Evolutionary conservation across 177 flowering plant genomes (phyloP).

Genomic region (Vitis hybrid): DNA sequence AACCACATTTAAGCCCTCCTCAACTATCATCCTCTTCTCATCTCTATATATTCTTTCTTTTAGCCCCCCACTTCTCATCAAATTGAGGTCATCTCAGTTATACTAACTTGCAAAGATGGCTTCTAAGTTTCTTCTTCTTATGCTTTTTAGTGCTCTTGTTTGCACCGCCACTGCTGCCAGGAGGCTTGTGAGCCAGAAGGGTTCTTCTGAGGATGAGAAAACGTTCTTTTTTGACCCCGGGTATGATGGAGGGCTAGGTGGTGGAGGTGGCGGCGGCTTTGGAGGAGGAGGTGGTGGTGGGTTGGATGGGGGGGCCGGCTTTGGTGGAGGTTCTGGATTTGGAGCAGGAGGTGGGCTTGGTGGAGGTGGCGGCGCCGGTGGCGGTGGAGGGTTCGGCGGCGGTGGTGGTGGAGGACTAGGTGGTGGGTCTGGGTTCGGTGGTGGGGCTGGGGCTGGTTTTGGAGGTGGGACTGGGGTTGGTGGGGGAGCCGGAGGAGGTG

Average conservation of each 20-base stretch:
- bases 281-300: conserved; percentile 6
- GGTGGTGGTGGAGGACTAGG: neutral
- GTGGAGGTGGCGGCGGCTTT: neutral
- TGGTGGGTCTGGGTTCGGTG: neutral
- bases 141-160: conserved; percentile 21
- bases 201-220: conserved; percentile 14
- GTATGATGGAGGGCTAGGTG: neutral
- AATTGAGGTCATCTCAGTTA: too few species aligned
- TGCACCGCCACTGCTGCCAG: conserved; percentile 7
- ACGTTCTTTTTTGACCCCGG: neutral
- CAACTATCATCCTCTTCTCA: too few species aligned
- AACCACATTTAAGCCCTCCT: too few species aligned
- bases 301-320: conserved; percentile 1
- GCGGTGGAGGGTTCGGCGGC: neutral
- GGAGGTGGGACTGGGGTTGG: conserved; percentile 14
- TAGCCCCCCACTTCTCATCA: too few species aligned
- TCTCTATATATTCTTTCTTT: too few species aligned
- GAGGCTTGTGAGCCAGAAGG: conserved; percentile 4
- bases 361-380: neutral
- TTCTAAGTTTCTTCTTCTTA: conserved; percentile 10
- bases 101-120: conserved; percentile 3
- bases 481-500: conserved; percentile 1
- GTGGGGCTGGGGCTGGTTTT: conserved; percentile 17
- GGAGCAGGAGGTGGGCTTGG: conserved; percentile 7
- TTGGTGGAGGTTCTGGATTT: conserved; percentile 8